Evolutionary conservation across 2,329 filamentous ascomycete genomes (phyloP).

Genomic region (Ophioceras dolichostomum): DNA sequence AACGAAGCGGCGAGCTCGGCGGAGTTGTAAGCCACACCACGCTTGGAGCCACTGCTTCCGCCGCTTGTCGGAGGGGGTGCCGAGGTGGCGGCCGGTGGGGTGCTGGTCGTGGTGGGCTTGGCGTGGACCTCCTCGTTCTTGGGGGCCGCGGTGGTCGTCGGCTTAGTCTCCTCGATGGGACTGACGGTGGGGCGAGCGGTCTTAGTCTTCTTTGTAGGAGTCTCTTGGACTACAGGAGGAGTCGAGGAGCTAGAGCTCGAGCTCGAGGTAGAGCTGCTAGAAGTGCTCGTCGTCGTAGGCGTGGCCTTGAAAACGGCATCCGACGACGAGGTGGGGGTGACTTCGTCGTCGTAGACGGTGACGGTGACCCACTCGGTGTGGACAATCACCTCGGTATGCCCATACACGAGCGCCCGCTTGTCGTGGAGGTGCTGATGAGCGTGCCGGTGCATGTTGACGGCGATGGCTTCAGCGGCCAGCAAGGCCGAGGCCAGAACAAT

Average conservation of each 20-base stretch:
- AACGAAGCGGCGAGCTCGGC: conserved; percentile 39
- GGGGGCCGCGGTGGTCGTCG: background rate
- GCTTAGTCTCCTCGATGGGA: background rate
- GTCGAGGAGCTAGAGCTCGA: background rate
- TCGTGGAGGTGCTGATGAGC: conserved; percentile 20
- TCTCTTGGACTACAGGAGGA: too few relatives aligned
- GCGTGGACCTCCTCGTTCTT: conserved; percentile 2
- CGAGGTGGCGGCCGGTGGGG: conserved; percentile 6
- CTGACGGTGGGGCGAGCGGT: conserved; percentile 1
- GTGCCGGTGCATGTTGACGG: conserved; percentile 28
- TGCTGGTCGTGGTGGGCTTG: conserved; percentile 9
- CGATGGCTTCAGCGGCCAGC: conserved; percentile 28
- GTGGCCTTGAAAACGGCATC: conserved; percentile 9
- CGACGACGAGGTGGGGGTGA: conserved; percentile 5
- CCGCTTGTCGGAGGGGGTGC: conserved; percentile 10
- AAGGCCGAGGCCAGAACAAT: conserved; percentile 28
- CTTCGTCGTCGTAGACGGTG: conserved; percentile 22
- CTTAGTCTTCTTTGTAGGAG: too few relatives aligned
- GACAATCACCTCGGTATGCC: conserved; percentile 19
- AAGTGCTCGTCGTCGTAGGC: conserved; percentile 3
- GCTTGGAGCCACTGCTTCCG: conserved; percentile 41
- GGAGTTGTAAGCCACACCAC: conserved; percentile 58
- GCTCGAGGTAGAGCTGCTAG: conserved; percentile 3
- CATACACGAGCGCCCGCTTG: conserved; percentile 19
- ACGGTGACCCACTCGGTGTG: conserved; percentile 28